Percentiles rank a stretch among this genome's conserved stretches.
Evolutionary conservation across 1,284 basidiomycete genomes (phyloP).

Genomic region (Flammula alnicola): DNA sequence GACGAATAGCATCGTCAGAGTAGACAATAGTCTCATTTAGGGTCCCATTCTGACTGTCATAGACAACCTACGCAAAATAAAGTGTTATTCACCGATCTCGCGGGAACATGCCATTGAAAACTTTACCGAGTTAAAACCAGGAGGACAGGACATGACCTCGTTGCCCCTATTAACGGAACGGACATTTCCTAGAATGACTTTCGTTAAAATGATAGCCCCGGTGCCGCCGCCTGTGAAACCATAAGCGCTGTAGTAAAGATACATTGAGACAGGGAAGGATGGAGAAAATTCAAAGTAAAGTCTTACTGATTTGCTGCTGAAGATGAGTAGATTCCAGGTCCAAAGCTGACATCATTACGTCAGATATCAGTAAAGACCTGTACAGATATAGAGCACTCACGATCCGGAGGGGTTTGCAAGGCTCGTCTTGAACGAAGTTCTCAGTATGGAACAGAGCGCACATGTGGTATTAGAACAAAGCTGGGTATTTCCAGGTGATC

Average conservation of each 20-base stretch:
- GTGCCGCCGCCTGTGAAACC: conserved; percentile 21
- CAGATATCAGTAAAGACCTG: neutral
- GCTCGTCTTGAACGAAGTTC: conserved; percentile 30
- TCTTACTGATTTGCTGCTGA: conserved; percentile 33
- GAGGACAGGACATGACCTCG: conserved; percentile 28
- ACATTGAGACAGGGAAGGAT: neutral
- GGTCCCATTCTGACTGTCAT: conserved; percentile 23
- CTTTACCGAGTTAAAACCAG: conserved; percentile 29
- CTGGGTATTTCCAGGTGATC: conserved; percentile 17
- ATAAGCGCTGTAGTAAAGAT: conserved; percentile 23
- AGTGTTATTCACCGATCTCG: neutral
- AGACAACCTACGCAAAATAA: conserved; percentile 23
- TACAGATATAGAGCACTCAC: conserved; percentile 17
- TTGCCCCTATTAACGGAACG: conserved; percentile 24
- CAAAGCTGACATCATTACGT: conserved; percentile 26
- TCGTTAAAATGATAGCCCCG: conserved; percentile 30
- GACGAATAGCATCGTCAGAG: conserved; percentile 34
- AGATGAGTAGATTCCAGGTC: conserved; percentile 29
- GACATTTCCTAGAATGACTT: conserved; percentile 31
- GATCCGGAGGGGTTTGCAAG: conserved; percentile 27
- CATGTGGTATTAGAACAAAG: conserved; percentile 23
- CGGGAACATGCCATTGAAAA: neutral
- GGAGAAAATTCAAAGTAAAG: neutral
- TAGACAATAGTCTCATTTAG: conserved; percentile 34
- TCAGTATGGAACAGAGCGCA: conserved; percentile 28